Evolutionary conservation across 352 stramenopile species (phyloP).

Genomic region (Globisporangium abappressorium): DNA sequence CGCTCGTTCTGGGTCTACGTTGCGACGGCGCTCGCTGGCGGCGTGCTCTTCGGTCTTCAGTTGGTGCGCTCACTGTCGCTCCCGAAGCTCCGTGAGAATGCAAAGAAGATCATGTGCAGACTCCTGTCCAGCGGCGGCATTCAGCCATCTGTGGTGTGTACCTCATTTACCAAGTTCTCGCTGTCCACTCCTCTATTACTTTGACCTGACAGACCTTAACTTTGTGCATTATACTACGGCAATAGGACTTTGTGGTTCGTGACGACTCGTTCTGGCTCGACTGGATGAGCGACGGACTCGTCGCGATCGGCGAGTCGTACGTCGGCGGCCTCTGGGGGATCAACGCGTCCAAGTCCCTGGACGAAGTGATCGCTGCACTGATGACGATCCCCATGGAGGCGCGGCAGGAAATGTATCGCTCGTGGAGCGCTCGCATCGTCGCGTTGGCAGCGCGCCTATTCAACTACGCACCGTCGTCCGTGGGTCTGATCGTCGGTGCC

Average conservation of each 20-base stretch:
- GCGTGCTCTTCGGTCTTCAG: constrained; percentile 55
- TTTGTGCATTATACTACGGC: too few relatives aligned
- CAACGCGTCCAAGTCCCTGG: constrained; percentile 48
- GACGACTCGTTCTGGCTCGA: constrained; percentile 83
- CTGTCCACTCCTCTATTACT: neutral
- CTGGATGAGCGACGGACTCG: constrained; percentile 83
- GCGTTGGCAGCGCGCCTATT: constrained; percentile 71
- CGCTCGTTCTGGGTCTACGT: constrained; percentile 81
- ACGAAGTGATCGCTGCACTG: constrained; percentile 68
- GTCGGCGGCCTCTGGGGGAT: constrained; percentile 70
- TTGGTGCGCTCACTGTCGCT: constrained; percentile 75
- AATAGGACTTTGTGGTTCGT: constrained; percentile 73
- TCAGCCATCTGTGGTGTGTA: constrained; percentile 45
- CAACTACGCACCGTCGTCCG: constrained; percentile 71
- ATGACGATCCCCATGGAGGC: constrained; percentile 82
- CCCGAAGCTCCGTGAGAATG: constrained; percentile 57
- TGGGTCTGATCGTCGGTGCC: constrained; percentile 61
- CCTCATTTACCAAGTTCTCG: neutral
- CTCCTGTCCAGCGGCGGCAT: constrained; percentile 64
- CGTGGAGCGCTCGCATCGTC: constrained; percentile 75
- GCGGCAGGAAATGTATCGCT: constrained; percentile 84
- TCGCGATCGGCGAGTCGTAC: constrained; percentile 83
- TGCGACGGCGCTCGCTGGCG: constrained; percentile 53
- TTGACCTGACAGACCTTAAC: too few relatives aligned
- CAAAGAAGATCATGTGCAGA: constrained; percentile 72